A percentile compares a stretch with the other conserved stretches of the same genome.
Evolutionary conservation across 768 basidiomycete species (phyloP).

Genomic region (Stropharia rugosoannulata): DNA sequence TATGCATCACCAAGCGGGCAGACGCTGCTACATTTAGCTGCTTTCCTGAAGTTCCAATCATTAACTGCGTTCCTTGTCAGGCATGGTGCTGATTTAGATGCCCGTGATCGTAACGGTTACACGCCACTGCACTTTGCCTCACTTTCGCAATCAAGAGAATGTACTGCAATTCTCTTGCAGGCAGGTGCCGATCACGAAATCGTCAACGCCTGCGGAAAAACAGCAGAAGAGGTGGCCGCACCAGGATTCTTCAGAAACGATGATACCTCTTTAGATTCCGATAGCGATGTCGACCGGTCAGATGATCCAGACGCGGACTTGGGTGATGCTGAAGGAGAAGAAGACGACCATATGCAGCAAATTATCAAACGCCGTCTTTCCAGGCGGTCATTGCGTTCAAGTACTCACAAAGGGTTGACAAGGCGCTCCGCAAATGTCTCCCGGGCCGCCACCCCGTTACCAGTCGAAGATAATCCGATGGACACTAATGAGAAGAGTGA

Average conservation of each 20-base stretch:
- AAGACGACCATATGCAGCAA: constrained; percentile 38
- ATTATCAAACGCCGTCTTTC: constrained; percentile 31
- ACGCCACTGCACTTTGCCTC: constrained; percentile 90
- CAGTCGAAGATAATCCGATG: constrained; percentile 15
- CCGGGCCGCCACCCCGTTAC: constrained; percentile 30
- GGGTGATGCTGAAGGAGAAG: constrained; percentile 72
- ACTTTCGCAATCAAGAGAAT: constrained; percentile 59
- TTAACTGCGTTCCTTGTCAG: constrained; percentile 72
- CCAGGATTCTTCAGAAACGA: constrained; percentile 43
- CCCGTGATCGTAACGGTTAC: constrained; percentile 85
- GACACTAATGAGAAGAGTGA: constrained; percentile 26
- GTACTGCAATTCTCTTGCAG: constrained; percentile 64
- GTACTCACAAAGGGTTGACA: constrained; percentile 28
- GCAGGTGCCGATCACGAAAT: constrained; percentile 82
- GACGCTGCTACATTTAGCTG: constrained; percentile 85
- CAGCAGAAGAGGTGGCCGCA: constrained; percentile 56
- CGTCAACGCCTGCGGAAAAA: constrained; percentile 71
- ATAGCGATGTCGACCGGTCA: constrained; percentile 24
- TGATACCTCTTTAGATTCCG: constrained; percentile 29
- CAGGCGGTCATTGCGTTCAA: constrained; percentile 28
- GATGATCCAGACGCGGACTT: constrained; percentile 58
- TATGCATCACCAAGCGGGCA: constrained; percentile 73
- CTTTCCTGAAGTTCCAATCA: constrained; percentile 72
- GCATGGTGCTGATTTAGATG: constrained; percentile 76
- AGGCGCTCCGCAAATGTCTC: constrained; percentile 31